Percentiles rank a stretch among this genome's conserved stretches.
Conservation (phyloP, 1,284 basidiomycete genomes). For the Papiliotrema laurentii region DNA sequence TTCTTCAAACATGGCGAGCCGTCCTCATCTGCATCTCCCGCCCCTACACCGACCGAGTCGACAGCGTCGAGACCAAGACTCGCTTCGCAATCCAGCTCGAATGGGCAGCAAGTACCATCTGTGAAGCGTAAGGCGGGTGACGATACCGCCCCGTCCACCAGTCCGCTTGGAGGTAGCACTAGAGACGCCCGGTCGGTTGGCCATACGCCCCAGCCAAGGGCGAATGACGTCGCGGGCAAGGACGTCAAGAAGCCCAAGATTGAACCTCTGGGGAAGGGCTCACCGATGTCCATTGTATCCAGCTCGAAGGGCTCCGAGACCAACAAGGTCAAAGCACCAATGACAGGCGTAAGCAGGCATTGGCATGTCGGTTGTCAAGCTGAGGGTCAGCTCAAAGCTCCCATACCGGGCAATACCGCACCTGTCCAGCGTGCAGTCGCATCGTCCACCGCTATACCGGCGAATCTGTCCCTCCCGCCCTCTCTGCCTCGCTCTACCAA, state of each 20-base stretch:
- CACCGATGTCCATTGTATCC: background rate
- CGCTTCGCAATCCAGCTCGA: too few species aligned
- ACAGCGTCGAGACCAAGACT: background rate
- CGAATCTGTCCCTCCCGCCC: slow-evolving; percentile 8
- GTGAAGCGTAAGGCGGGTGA: background rate
- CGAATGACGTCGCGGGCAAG: background rate
- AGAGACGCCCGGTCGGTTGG: background rate
- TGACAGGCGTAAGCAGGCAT: too few species aligned
- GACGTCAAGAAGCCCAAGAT: background rate
- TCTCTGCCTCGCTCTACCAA: slow-evolving; percentile 18
- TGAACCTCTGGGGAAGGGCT: slow-evolving; percentile 4
- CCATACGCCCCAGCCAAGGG: background rate
- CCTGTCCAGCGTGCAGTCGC: too few species aligned
- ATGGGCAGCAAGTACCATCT: too few species aligned
- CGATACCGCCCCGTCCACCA: too few species aligned
- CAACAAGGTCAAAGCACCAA: too few species aligned
- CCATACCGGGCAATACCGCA: too few species aligned
- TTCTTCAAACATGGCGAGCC: slow-evolving; percentile 29
- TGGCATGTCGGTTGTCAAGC: background rate
- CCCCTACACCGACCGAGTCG: background rate
- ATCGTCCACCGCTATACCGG: background rate
- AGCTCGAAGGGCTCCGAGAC: slow-evolving; percentile 2
- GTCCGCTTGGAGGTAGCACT: too few species aligned
- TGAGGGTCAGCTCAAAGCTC: background rate
- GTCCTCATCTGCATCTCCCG: background rate